Conservation (phyloP, 108 stramenopile species). For the Nitzschia inconspicua region DNA sequence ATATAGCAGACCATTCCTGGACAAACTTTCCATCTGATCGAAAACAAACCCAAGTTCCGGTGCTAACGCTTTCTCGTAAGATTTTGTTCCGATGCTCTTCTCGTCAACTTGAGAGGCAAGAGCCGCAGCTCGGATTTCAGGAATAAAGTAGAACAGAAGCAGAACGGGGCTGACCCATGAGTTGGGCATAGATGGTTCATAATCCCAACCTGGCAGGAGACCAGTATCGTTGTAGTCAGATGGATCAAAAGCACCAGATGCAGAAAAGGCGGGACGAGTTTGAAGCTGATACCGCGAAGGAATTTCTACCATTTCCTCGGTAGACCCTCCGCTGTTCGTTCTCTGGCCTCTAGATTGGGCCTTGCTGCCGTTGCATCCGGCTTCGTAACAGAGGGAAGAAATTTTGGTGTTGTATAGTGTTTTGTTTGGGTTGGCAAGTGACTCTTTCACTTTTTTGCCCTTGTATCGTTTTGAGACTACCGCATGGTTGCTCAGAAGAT, state of each 20-base stretch:
- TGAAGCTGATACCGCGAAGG: slow-evolving; percentile 60
- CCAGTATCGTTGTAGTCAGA: slow-evolving; percentile 62
- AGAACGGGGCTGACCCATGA: slow-evolving; percentile 59
- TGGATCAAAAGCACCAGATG: slow-evolving; percentile 62
- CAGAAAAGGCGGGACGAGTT: slow-evolving; percentile 42
- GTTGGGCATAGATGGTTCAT: slow-evolving; percentile 61
- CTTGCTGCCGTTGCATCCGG: slow-evolving; percentile 33
- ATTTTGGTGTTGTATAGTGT: slow-evolving; percentile 39
- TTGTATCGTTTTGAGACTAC: slow-evolving; percentile 22
- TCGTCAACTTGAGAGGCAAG: slow-evolving; percentile 39
- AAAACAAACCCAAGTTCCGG: slow-evolving; percentile 79
- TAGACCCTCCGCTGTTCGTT: not conserved
- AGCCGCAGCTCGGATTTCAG: slow-evolving; percentile 52
- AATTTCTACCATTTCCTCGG: slow-evolving; percentile 36
- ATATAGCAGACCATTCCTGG: slow-evolving; percentile 47
- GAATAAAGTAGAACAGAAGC: slow-evolving; percentile 66
- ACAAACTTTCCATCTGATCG: slow-evolving; percentile 71
- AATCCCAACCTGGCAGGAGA: slow-evolving; percentile 82
- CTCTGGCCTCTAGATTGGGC: slow-evolving; percentile 9
- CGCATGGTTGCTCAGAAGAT: slow-evolving; percentile 33
- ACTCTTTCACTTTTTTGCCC: slow-evolving; percentile 19
- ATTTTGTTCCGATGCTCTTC: slow-evolving; percentile 7
- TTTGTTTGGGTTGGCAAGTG: slow-evolving; percentile 60
- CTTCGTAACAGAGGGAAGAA: slow-evolving; percentile 55
- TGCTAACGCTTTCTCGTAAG: slow-evolving; percentile 36